These are phyloP conservation scores for Cyamopsis tetragonoloba DNA, from an alignment of 306 rosid species.

Conservation along the genomic window DNA sequence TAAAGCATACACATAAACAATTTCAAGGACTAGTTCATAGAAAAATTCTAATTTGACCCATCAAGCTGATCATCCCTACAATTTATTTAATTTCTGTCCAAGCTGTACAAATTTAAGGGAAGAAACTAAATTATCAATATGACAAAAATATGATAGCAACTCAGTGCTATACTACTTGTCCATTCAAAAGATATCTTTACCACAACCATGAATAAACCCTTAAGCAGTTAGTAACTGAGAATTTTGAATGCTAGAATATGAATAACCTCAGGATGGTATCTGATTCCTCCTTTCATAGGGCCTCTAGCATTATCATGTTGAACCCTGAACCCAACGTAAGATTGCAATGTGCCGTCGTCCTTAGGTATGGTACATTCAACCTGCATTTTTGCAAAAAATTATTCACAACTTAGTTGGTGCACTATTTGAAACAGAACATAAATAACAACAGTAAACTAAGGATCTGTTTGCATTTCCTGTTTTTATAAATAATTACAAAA, in stretches of 20 bases:
- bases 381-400: conserved; percentile 37
- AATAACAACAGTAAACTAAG: not conserved
- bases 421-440: not conserved
- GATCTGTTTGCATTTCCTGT: too few relatives aligned
- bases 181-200: not conserved
- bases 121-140: not conserved
- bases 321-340: conserved; percentile 85
- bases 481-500: too few relatives aligned
- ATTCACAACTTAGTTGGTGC: conserved; percentile 1
- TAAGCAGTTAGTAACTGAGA: not conserved
- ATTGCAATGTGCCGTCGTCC: conserved; percentile 80
- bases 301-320: conserved; percentile 99
- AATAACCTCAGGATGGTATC: conserved; percentile 96
- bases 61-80: not conserved
- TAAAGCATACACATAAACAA: not conserved
- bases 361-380: conserved; percentile 95
- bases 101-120: not conserved
- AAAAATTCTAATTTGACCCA: not conserved
- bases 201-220: not conserved
- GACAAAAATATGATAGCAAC: not conserved
- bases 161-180: not conserved
- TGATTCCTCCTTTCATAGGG: conserved; percentile 99
- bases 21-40: not conserved
- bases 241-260: not conserved
- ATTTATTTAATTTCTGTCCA: not conserved